Evolutionary conservation across 441 rosid genomes (phyloP).

Genomic region (Adansonia madagascariensis): DNA sequence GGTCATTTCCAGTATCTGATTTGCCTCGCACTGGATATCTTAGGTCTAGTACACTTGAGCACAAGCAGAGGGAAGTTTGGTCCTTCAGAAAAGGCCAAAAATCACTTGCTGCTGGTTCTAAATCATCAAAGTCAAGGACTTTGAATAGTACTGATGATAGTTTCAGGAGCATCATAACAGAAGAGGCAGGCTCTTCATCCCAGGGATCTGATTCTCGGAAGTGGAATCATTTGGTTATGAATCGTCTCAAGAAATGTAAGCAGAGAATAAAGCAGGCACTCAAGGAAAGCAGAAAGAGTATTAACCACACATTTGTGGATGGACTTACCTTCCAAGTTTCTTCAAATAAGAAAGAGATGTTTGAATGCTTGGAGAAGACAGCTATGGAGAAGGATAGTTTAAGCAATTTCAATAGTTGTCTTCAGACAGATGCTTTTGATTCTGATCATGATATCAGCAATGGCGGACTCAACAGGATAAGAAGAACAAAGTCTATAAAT

Average conservation of each 20-base stretch:
- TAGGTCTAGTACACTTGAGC: conserved; percentile 61
- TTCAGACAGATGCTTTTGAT: conserved; percentile 21
- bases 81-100: conserved; percentile 44
- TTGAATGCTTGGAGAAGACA: conserved; percentile 14
- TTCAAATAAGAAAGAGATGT: conserved; percentile 30
- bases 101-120: conserved; percentile 24
- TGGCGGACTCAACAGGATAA: conserved; percentile 23
- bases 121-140: conserved; percentile 32
- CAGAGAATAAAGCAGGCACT: conserved; percentile 59
- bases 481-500: conserved; percentile 51
- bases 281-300: conserved; percentile 48
- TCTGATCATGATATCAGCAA: conserved; percentile 28
- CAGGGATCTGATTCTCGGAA: conserved; percentile 40
- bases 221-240: conserved; percentile 53
- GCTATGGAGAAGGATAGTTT: conserved; percentile 27
- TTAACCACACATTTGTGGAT: conserved; percentile 1
- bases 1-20: conserved; percentile 70
- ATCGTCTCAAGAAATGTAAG: conserved; percentile 59
- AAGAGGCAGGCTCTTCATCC: conserved; percentile 32
- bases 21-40: conserved; percentile 35
- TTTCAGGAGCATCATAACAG: conserved; percentile 15
- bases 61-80: conserved; percentile 80
- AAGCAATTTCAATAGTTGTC: conserved; percentile 27
- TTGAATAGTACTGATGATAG: conserved; percentile 19
- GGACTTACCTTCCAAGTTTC: conserved; percentile 26